Evolutionary conservation across 1,284 basidiomycete genomes (phyloP).

Genomic region (Thelephora terrestris): DNA sequence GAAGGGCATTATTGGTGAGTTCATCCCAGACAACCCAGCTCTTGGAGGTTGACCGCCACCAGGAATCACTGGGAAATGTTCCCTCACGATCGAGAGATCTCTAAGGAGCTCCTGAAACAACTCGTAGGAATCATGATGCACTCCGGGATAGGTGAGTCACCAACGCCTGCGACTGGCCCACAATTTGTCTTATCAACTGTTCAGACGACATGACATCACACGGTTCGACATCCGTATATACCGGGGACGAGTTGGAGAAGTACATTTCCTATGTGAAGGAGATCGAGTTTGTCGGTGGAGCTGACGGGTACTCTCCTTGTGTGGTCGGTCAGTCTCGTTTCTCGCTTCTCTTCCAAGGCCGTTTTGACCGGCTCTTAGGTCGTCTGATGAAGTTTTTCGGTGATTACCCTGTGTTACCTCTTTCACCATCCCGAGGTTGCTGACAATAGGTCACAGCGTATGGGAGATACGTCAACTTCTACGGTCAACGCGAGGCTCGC

Average conservation of each 20-base stretch:
- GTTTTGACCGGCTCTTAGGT: constrained; percentile 18
- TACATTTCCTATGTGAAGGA: background rate
- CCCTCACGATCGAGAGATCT: background rate
- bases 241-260: background rate
- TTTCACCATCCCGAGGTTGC: background rate
- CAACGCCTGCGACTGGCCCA: background rate
- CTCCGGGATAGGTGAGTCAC: background rate
- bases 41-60: too few species aligned
- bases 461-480: constrained; percentile 38
- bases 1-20: background rate
- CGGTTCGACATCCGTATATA: background rate
- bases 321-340: background rate
- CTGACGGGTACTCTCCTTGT: background rate
- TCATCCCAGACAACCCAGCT: too few species aligned
- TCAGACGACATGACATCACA: background rate
- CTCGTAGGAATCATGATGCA: background rate
- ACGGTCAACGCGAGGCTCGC: constrained; percentile 43
- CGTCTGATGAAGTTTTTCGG: constrained; percentile 37
- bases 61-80: background rate
- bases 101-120: background rate
- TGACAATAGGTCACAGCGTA: constrained; percentile 19
- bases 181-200: background rate
- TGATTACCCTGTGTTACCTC: constrained; percentile 14
- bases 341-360: background rate
- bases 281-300: background rate